phyloP scores from a whole-genome alignment of 2,329 filamentous ascomycete species.

The Hymenoscyphus albidus region DNA sequence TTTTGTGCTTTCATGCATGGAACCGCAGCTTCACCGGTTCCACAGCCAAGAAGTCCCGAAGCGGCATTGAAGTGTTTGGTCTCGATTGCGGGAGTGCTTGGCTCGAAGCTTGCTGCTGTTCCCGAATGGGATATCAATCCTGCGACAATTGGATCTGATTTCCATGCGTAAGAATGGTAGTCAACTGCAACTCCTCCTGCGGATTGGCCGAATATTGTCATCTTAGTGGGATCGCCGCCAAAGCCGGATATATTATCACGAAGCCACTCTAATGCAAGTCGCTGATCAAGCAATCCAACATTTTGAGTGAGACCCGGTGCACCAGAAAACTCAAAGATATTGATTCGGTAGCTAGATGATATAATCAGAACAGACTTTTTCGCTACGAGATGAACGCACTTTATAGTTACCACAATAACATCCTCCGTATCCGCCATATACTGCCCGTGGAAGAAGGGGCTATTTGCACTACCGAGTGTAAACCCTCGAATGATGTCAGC shows the following conservation, averaged over 20 bases:
- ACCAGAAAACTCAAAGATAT: constrained; percentile 37
- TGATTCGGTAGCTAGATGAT: constrained; percentile 34
- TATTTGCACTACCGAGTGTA: constrained; percentile 36
- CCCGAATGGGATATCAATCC: constrained; percentile 28
- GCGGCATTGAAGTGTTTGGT: constrained; percentile 20
- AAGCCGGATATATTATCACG: constrained; percentile 53
- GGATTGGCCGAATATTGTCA: constrained; percentile 52
- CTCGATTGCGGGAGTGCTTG: constrained; percentile 2
- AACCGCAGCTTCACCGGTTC: constrained; percentile 13
- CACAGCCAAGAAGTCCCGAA: constrained; percentile 20
- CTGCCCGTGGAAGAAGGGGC: constrained; percentile 40
- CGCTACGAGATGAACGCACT: constrained; percentile 34
- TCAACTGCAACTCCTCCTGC: constrained; percentile 51
- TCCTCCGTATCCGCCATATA: constrained; percentile 41
- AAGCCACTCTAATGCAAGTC: constrained; percentile 55
- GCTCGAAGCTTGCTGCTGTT: constrained; percentile 1
- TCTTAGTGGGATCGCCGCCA: constrained; percentile 52
- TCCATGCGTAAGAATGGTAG: constrained; percentile 24
- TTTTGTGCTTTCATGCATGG: constrained; percentile 17
- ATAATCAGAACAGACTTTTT: not conserved
- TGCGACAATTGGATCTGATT: constrained; percentile 26
- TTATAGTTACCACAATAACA: constrained; percentile 42
- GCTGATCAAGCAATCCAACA: constrained; percentile 59
- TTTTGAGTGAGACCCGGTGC: constrained; percentile 40
- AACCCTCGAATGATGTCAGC: constrained; percentile 23